Evolutionary conservation across 495 filamentous ascomycete genomes (phyloP), one percentile per base, ranked within the genome.

Genomic region (Annulohypoxylon bovei): DNA sequence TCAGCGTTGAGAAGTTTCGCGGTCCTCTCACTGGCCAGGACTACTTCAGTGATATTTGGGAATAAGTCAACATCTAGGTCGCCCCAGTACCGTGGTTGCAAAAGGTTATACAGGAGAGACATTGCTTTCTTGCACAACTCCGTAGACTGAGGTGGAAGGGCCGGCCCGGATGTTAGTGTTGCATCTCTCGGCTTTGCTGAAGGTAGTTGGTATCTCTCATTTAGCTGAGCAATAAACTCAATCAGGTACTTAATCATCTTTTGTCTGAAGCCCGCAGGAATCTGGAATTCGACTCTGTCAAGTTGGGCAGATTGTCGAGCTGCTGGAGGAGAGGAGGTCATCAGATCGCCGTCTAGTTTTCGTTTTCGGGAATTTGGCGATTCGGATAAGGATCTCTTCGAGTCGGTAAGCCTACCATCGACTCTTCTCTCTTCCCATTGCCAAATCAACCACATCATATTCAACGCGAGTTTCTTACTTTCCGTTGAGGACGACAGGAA

Each of bases 51-150:
- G 56, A 93, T 89, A 66, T 93, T 95, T 11, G 91, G 91, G 70
- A 97, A 95, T 37, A 97, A 83, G 72, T 98, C 95, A 42, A 98
- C 84, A 33, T 97, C 94, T 25, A 98, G 81, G 73, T 98, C 95
- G 23, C 88, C 90, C 96, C 96, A 99, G 76, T 92, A 96, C 18
- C 90, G 88, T 18, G 93, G 91, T 47, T 93, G 92, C 14, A 99
- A 85, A 40, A 99, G 88, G 73, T 93, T 92, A 69, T 91, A 86
- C n/a, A 99, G 83, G 39, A 99, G 84, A 3, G 88, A 78, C 57
- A 98, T 82, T 0, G 94, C 91, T 76, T 93, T 97, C 80, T 89
- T 93, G 74, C 90, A 89, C 76, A 97, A 90, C 16, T 98, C 95
- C 9, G 88, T 88, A 9, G 83, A 81, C 3, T 76, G 78, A 6